phyloP scores from a whole-genome alignment of 1,139 yeast species.

The Debaryomyces coudertii region DNA sequence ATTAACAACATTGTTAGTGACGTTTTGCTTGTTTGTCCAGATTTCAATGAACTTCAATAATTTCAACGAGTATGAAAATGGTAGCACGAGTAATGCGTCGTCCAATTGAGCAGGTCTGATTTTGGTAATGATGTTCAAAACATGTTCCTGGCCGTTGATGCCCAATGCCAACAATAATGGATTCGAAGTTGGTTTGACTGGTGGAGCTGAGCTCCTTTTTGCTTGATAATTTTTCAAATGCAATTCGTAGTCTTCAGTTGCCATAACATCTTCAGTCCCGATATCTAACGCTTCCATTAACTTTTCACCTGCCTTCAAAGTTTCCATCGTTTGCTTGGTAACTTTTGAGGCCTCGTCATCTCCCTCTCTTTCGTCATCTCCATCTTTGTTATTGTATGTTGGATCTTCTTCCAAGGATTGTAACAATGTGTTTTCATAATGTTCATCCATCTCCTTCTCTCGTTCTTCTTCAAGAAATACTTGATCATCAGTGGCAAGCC shows the following conservation, averaged over 20 bases:
- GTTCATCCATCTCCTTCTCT: conserved; percentile 92
- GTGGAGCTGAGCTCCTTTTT: conserved; percentile 48
- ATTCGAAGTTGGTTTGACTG: conserved; percentile 63
- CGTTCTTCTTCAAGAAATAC: conserved; percentile 94
- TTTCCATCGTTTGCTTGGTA: conserved; percentile 82
- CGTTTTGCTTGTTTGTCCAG: conserved; percentile 62
- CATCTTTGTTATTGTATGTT: conserved; percentile 27
- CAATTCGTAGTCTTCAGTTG: conserved; percentile 49
- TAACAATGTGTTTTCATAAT: conserved; percentile 76
- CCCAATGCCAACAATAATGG: conserved; percentile 72
- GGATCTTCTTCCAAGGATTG: conserved; percentile 67
- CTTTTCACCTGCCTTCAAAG: conserved; percentile 93
- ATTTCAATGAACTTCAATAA: conserved; percentile 72
- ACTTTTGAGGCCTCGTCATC: conserved; percentile 68
- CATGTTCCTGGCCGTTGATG: conserved; percentile 75
- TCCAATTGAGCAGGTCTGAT: conserved; percentile 86
- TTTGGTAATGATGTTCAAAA: conserved; percentile 66
- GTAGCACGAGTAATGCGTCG: conserved; percentile 87
- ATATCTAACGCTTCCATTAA: conserved; percentile 90
- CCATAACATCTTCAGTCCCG: conserved; percentile 71
- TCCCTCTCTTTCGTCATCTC: conserved; percentile 47
- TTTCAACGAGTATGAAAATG: conserved; percentile 79
- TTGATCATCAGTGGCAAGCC: conserved; percentile 93
- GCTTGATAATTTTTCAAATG: conserved; percentile 37
- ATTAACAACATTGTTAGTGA: conserved; percentile 48